Evolutionary conservation across 202 grass and related monocot species (phyloP).

Genomic region (Zoysia matrella): DNA sequence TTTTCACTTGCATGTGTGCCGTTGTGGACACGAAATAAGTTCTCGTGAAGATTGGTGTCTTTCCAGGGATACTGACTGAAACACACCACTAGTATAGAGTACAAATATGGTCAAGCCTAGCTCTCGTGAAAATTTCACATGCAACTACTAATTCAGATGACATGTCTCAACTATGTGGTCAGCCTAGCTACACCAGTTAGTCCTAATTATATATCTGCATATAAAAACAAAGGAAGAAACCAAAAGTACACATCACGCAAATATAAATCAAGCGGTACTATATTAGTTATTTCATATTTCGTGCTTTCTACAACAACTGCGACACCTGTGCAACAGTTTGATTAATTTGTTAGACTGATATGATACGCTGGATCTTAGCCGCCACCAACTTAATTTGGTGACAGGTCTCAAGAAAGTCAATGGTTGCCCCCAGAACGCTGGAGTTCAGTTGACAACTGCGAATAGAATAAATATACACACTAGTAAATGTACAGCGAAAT

Average conservation of each 20-base stretch:
- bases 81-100: background rate
- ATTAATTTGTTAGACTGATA: background rate
- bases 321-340: background rate
- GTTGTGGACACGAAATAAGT: background rate
- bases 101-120: no score
- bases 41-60: constrained; percentile 12
- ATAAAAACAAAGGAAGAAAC: background rate
- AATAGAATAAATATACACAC: background rate
- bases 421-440: background rate
- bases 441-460: constrained; percentile 17
- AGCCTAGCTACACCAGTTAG: background rate
- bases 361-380: background rate
- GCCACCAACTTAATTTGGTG: background rate
- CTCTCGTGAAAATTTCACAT: no score
- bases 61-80: background rate
- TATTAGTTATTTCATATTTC: background rate
- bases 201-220: no score
- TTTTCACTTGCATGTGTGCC: background rate
- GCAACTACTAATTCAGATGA: background rate
- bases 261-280: background rate
- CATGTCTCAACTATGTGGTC: background rate
- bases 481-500: background rate
- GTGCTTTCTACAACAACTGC: background rate
- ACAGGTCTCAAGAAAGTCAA: constrained; percentile 7
- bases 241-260: background rate